Evolutionary conservation across 1,139 yeast species (phyloP), one percentile per base, ranked within the genome.

Genomic region (Hansenula sp.): DNA sequence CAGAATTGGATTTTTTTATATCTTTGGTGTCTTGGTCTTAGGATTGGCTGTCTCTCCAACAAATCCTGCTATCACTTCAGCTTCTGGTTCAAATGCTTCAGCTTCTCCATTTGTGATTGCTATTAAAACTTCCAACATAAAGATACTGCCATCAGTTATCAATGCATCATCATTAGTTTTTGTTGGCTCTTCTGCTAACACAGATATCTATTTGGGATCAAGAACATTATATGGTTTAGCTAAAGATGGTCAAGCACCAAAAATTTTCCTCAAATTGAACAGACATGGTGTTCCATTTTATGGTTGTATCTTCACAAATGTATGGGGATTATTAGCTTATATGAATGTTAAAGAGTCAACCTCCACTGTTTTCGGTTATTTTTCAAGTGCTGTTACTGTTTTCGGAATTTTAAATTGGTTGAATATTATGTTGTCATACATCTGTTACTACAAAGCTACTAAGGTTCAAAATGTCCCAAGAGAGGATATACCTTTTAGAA

Each of bases 31-130:
- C 54, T 68, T 85, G 52, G 79, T 84, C 65, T 74, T 83, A 59
- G 70, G 76, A 45, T 65, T 76, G 49, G 66, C 75, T 47, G 76
- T 76, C 29, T 67, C 80, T 16, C 67, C 58, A 44, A 67, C 64
- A 44, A 75, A 75, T 48, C 61, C 65, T 4, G 45, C 52, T 9
- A 62, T 77, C 51, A 10, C 10, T 25, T 62, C 68, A 12, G 53
- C 62, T 24, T 67, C 67, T 8, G 69, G 83, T 6, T 71, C 76
- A 15, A 72, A 74, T 45, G 88, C 88, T 17, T 72, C 84, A 42
- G 87, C 91, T 17, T 84, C 93, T 21, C 94, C 95, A 31, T 85
- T 84, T 61, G 82, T 74, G 47, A 75, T 77, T 52, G 83, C 82
- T 33, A 74, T 77, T 49, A 68, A 72, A 54, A 77, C 77, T 52